Percentiles rank a stretch among this genome's conserved stretches.
Conservation (phyloP, 495 filamentous ascomycete species). For the Neurospora sp. region DNA sequence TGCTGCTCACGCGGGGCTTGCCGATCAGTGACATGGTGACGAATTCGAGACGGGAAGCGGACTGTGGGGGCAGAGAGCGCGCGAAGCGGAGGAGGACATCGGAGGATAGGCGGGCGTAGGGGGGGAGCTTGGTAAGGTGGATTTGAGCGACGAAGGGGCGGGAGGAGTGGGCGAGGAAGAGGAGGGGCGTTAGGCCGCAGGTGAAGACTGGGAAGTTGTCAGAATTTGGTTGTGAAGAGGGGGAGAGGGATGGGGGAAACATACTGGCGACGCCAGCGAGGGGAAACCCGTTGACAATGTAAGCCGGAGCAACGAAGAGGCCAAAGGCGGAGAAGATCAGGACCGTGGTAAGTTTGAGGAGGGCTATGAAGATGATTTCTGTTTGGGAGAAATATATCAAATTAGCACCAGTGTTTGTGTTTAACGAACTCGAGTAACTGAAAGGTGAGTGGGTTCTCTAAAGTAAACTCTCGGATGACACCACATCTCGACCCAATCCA, state of each 20-base stretch:
- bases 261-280: slow-evolving; percentile 29
- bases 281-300: slow-evolving; percentile 38
- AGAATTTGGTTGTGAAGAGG: background rate
- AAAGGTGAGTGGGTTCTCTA: background rate
- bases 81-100: slow-evolving; percentile 57
- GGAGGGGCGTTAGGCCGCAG: slow-evolving; percentile 53
- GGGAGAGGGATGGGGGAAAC: background rate
- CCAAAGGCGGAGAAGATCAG: slow-evolving; percentile 57
- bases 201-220: slow-evolving; percentile 37
- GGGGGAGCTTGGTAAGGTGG: slow-evolving; percentile 53
- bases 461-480: background rate
- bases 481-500: background rate
- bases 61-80: slow-evolving; percentile 44
- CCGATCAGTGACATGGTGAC: slow-evolving; percentile 61
- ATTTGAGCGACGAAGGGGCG: slow-evolving; percentile 64
- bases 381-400: background rate
- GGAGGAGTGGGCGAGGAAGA: slow-evolving; percentile 55
- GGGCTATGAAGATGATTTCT: slow-evolving; percentile 53
- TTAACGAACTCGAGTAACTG: background rate
- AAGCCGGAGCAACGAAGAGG: slow-evolving; percentile 50
- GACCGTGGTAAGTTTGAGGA: slow-evolving; percentile 59
- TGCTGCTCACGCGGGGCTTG: slow-evolving; percentile 17
- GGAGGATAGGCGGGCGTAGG: slow-evolving; percentile 58
- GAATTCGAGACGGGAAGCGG: slow-evolving; percentile 51
- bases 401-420: background rate